Conservation (phyloP, 257 asterid species). For the Solanum raphanifolium region DNA sequence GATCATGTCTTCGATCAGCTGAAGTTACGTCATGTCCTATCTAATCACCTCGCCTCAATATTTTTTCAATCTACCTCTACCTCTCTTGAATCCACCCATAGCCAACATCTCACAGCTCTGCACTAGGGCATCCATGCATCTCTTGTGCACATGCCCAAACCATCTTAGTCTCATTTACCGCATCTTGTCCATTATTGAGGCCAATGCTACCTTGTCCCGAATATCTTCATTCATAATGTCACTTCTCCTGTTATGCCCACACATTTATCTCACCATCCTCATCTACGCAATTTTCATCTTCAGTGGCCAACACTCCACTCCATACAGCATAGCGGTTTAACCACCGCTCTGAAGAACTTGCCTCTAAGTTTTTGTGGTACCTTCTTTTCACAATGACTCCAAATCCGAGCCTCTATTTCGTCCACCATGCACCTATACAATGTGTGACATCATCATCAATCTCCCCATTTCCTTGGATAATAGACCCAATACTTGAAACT, state of each 20-base stretch:
- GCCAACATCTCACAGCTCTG: background rate
- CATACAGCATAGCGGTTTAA: background rate
- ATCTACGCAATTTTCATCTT: background rate
- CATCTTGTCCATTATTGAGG: no score
- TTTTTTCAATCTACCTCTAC: background rate
- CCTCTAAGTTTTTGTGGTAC: background rate
- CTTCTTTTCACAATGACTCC: background rate
- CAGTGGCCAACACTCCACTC: background rate
- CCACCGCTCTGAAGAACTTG: background rate
- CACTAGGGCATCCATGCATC: background rate
- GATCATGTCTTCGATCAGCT: background rate
- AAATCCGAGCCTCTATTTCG: background rate
- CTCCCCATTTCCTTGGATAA: background rate
- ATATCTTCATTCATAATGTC: background rate
- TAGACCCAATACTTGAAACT: background rate
- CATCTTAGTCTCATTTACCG: background rate
- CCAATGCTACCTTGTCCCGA: background rate
- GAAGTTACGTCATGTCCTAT: background rate
- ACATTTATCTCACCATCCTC: background rate
- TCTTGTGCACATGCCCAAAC: background rate
- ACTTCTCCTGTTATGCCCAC: background rate
- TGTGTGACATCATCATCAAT: background rate
- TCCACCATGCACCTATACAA: background rate
- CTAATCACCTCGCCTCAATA: background rate
- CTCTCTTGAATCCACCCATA: background rate